Percentiles rank a stretch among this genome's conserved stretches.
These are phyloP conservation scores for Musa itinerans DNA, from an alignment of 176 grass and related monocot species.

Conservation along the genomic window DNA sequence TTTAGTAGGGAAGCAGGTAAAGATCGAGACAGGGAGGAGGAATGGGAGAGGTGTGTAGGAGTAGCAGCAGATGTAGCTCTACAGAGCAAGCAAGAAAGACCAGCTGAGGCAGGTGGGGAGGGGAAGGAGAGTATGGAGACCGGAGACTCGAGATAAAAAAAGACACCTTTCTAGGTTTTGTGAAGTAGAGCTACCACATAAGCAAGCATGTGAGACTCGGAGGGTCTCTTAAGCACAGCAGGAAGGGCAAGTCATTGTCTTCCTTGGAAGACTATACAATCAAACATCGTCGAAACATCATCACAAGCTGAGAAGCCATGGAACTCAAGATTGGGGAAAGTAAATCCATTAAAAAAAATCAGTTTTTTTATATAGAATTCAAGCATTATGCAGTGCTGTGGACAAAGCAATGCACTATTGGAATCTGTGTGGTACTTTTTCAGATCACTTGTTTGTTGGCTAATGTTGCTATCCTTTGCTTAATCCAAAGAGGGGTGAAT, in stretches of 20 bases:
- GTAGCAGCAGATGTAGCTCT: neutral
- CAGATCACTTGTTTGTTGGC: too few relatives aligned
- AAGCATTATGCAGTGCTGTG: too few relatives aligned
- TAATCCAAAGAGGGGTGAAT: too few relatives aligned
- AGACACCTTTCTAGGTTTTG: neutral
- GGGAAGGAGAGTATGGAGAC: too few relatives aligned
- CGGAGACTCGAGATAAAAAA: neutral
- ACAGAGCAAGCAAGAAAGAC: neutral
- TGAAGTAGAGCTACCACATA: neutral
- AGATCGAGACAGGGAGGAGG: neutral
- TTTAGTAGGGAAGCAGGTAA: neutral
- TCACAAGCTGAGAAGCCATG: neutral
- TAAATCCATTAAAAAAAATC: neutral
- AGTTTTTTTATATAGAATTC: too few relatives aligned
- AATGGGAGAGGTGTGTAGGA: neutral
- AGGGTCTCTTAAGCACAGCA: neutral
- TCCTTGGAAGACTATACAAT: neutral
- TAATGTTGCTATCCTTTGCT: too few relatives aligned
- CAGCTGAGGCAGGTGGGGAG: too few relatives aligned
- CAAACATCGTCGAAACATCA: neutral
- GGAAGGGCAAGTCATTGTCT: neutral
- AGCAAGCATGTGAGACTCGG: conserved; percentile 1
- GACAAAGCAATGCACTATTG: too few relatives aligned
- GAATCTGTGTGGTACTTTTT: too few relatives aligned
- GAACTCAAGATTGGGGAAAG: neutral